A percentile compares a stretch with the other conserved stretches of the same genome.
These are phyloP conservation scores for Trematosphaeria pertusa DNA, from an alignment of 2,329 filamentous ascomycete species.

Conservation along the genomic window DNA sequence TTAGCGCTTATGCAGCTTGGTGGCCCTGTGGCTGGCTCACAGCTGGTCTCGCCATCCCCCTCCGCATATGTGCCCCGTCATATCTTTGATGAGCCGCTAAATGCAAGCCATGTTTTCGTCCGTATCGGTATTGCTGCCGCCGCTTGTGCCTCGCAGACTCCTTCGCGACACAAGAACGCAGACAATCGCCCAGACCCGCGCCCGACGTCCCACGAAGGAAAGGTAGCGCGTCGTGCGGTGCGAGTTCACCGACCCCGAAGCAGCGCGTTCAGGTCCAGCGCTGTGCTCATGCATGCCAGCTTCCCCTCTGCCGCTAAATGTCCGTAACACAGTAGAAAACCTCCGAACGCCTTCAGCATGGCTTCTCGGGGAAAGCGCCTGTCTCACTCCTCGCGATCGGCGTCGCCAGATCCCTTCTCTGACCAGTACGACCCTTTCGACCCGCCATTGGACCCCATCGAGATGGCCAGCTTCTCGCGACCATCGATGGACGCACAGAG, in stretches of 20 bases:
- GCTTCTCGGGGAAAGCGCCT: slow-evolving; percentile 26
- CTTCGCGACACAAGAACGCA: background rate
- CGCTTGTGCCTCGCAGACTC: background rate
- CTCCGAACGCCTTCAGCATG: slow-evolving; percentile 21
- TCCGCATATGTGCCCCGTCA: too few relatives aligned
- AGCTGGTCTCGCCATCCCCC: background rate
- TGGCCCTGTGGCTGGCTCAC: background rate
- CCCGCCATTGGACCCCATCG: slow-evolving; percentile 35
- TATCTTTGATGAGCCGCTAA: too few relatives aligned
- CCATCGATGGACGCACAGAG: slow-evolving; percentile 15
- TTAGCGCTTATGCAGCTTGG: slow-evolving; percentile 13
- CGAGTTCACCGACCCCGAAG: background rate
- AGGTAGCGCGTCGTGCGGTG: background rate
- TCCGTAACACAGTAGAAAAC: slow-evolving; percentile 4
- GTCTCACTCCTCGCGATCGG: slow-evolving; percentile 28
- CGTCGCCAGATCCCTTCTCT: slow-evolving; percentile 31
- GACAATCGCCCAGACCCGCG: background rate
- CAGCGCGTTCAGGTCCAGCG: background rate
- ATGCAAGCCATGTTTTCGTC: too few relatives aligned
- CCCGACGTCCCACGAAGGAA: background rate
- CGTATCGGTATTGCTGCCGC: background rate
- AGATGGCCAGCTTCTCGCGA: slow-evolving; percentile 31
- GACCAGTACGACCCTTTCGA: slow-evolving; percentile 37
- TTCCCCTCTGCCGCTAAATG: slow-evolving; percentile 4
- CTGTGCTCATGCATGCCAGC: slow-evolving; percentile 6